Conservation (phyloP, 2,329 filamentous ascomycete species). For the Ceratocystis cubensis region DNA sequence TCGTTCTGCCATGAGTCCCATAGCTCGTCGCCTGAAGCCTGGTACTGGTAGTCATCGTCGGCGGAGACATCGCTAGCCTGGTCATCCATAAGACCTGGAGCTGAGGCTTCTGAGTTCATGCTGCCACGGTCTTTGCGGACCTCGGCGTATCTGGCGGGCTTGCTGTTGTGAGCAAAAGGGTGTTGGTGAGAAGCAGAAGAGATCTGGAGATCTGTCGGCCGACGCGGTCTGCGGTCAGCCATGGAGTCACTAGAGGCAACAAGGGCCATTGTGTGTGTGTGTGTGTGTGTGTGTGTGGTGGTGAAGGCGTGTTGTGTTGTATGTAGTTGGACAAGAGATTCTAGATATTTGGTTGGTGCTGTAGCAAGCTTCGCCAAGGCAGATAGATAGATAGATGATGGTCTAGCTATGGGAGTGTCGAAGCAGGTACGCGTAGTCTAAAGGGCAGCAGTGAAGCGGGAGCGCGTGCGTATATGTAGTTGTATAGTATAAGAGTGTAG, state of each 20-base stretch:
- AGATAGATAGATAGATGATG: not conserved
- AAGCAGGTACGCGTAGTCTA: not conserved
- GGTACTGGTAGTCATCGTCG: conserved; percentile 41
- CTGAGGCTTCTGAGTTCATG: conserved; percentile 35
- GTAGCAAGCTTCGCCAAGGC: not conserved
- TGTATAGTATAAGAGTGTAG: not conserved
- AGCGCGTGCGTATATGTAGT: not conserved
- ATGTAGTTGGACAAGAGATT: not conserved
- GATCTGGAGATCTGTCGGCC: conserved; percentile 16
- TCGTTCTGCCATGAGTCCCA: conserved; percentile 41
- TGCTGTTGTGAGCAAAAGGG: conserved; percentile 16
- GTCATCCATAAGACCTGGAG: conserved; percentile 40
- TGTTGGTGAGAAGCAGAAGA: conserved; percentile 19
- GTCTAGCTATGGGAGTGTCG: not conserved
- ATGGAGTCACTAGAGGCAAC: not conserved
- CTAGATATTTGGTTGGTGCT: not conserved
- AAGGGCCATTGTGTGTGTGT: conserved; percentile 4
- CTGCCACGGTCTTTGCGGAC: conserved; percentile 31
- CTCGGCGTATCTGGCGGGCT: conserved; percentile 18
- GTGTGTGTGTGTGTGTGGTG: not conserved
- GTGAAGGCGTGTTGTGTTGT: not conserved
- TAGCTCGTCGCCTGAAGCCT: conserved; percentile 33
- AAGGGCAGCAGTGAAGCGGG: not conserved
- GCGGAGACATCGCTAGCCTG: conserved; percentile 37
- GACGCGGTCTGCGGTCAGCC: conserved; percentile 11